phyloP scores from a whole-genome alignment of 305 asterid genomes.

The Plantago lanceolata region DNA sequence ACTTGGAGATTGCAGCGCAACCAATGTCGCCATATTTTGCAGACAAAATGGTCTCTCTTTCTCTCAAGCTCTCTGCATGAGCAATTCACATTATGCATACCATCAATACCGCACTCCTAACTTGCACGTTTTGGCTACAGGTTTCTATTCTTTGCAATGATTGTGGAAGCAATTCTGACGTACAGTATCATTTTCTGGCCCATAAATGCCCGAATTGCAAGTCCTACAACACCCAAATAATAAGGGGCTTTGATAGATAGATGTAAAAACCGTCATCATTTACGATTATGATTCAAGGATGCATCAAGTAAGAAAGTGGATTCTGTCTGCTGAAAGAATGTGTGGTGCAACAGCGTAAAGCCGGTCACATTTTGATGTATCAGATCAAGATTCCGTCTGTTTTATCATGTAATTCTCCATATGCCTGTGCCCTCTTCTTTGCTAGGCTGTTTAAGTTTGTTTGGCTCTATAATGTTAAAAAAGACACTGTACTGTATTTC shows the following conservation, averaged over 20 bases:
- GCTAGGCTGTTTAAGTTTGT: too few species aligned
- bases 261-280: background rate
- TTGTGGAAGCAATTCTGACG: conserved; percentile 59
- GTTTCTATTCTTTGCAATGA: conserved; percentile 75
- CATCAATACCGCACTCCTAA: conserved; percentile 2
- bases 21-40: conserved; percentile 66
- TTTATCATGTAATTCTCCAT: too few species aligned
- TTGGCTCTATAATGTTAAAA: too few species aligned
- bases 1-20: conserved; percentile 74
- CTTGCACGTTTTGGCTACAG: conserved; percentile 26
- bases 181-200: conserved; percentile 50
- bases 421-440: too few species aligned
- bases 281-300: background rate
- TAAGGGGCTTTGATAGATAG: conserved; percentile 31
- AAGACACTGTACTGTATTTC: too few species aligned
- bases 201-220: conserved; percentile 67
- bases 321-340: background rate
- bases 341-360: too few species aligned
- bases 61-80: background rate
- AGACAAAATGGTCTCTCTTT: conserved; percentile 40
- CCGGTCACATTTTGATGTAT: too few species aligned
- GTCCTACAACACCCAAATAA: conserved; percentile 68
- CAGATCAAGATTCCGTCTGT: too few species aligned
- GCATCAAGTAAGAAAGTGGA: background rate
- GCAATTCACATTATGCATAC: background rate